phyloP scores from a whole-genome alignment of 495 filamentous ascomycete genomes.

The Neurospora intermedia region DNA sequence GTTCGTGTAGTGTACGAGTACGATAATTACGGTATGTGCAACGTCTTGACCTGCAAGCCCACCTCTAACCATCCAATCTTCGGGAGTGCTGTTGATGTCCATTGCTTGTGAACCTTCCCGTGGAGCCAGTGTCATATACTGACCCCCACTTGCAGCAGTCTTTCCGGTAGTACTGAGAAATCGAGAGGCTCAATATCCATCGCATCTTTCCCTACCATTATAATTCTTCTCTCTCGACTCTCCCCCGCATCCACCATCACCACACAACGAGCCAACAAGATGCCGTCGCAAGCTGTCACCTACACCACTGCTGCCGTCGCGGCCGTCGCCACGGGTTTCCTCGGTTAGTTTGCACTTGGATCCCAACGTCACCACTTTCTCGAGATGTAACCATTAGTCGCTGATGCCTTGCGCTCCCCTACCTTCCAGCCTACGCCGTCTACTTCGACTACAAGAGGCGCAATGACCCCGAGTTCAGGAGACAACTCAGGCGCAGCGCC shows the following conservation, averaged over 20 bases:
- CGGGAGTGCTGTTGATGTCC: background rate
- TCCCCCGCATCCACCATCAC: background rate
- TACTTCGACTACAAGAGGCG: constrained; percentile 96
- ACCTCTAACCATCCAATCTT: background rate
- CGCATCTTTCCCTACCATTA: background rate
- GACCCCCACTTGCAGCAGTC: background rate
- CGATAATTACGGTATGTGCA: background rate
- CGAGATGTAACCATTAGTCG: background rate
- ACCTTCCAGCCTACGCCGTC: constrained; percentile 51
- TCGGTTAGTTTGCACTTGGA: constrained; percentile 46
- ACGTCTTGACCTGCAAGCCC: background rate
- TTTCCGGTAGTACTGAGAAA: background rate
- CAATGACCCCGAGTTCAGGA: constrained; percentile 76
- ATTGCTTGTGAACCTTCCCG: background rate
- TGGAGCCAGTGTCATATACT: background rate
- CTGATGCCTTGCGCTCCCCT: constrained; percentile 26
- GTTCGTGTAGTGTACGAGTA: background rate
- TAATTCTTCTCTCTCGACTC: background rate
- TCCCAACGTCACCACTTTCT: constrained; percentile 1
- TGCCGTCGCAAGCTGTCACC: constrained; percentile 56
- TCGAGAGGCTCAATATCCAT: constrained; percentile 1
- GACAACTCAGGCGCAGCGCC: constrained; percentile 71
- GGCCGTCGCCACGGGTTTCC: constrained; percentile 59
- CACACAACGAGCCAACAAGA: constrained; percentile 2
- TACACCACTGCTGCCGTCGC: constrained; percentile 64